phyloP scores from a whole-genome alignment of 805 yeast genomes.

The Kockiozyma suomiensis region DNA sequence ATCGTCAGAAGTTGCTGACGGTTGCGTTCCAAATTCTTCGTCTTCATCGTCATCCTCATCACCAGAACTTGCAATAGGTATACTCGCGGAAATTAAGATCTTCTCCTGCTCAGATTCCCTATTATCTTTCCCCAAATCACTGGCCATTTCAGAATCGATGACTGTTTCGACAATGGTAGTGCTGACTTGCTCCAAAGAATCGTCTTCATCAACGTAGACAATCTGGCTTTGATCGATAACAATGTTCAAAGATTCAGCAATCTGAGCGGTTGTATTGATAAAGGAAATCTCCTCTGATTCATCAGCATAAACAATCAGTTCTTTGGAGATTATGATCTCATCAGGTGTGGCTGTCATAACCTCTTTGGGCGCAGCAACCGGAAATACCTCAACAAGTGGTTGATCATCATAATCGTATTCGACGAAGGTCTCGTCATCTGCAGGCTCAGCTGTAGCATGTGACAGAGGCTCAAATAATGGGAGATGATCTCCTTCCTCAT shows the following conservation, averaged over 20 bases:
- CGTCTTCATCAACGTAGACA: conserved; percentile 7
- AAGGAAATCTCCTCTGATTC: conserved; percentile 3
- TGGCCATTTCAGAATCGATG: neutral
- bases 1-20: neutral
- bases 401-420: conserved; percentile 6
- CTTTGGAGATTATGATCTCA: neutral
- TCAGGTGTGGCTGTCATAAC: neutral
- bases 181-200: neutral
- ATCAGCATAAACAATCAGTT: neutral
- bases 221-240: neutral
- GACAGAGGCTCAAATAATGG: neutral
- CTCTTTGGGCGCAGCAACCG: neutral
- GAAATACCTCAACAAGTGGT: conserved; percentile 4
- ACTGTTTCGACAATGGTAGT: neutral
- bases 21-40: conserved; percentile 3
- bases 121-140: neutral
- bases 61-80: neutral
- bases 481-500: neutral
- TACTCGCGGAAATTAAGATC: neutral
- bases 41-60: neutral
- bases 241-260: neutral
- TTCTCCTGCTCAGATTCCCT: neutral
- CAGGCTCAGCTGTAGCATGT: neutral
- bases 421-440: neutral
- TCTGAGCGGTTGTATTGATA: neutral